Evolutionary conservation across 148 eudicot species (phyloP).

Genomic region (Pharnaceum exiguum): DNA sequence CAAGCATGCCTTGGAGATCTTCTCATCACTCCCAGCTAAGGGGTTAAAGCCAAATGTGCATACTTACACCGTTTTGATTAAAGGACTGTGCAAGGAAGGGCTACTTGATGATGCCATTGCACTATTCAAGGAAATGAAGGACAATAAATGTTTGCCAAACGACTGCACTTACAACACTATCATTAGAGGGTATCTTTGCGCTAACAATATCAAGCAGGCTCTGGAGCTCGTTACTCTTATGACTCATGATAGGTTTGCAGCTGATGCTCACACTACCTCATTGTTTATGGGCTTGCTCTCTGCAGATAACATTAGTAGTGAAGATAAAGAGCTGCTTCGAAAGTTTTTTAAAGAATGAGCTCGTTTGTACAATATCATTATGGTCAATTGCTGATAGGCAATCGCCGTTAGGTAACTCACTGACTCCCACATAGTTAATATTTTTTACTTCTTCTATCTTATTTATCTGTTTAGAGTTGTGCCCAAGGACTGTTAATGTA

Average conservation of each 20-base stretch:
- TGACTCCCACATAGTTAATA: too few relatives aligned
- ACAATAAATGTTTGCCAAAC: conserved; percentile 20
- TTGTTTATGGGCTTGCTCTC: not conserved
- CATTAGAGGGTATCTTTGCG: conserved; percentile 7
- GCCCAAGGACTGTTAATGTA: too few relatives aligned
- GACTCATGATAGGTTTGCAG: conserved; percentile 7
- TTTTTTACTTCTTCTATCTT: too few relatives aligned
- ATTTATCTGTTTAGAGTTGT: too few relatives aligned
- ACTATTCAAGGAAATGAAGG: conserved; percentile 24
- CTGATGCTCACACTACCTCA: conserved; percentile 15
- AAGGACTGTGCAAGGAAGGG: conserved; percentile 20
- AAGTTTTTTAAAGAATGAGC: conserved; percentile 7
- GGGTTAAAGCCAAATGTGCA: conserved; percentile 16
- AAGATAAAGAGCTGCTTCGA: conserved; percentile 11
- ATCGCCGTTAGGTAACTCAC: too few relatives aligned
- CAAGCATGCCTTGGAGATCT: conserved; percentile 9
- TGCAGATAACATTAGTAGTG: not conserved
- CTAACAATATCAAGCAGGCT: conserved; percentile 12
- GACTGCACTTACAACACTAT: conserved; percentile 12
- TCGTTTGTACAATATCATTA: too few relatives aligned
- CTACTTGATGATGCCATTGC: conserved; percentile 13
- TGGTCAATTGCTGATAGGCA: too few relatives aligned
- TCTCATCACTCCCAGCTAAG: conserved; percentile 3
- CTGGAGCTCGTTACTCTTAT: conserved; percentile 19
- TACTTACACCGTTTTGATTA: conserved; percentile 16